phyloP scores from a whole-genome alignment of 2,329 filamentous ascomycete genomes.

The Cladosporium colombiae region DNA sequence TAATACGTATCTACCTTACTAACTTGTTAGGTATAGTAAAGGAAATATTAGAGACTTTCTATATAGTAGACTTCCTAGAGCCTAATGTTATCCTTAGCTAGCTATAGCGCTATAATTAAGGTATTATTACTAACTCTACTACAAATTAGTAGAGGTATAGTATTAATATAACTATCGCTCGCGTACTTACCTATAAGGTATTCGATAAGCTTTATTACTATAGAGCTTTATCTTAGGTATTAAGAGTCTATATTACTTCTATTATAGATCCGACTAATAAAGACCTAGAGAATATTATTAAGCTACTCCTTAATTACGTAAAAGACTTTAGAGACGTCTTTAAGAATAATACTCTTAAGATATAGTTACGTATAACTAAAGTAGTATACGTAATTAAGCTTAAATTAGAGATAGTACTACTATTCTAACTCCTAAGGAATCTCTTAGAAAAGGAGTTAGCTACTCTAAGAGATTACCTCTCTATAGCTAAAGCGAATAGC shows the following conservation, averaged over 20 bases:
- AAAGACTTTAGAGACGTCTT: not conserved
- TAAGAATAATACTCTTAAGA: not conserved
- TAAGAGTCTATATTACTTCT: not conserved
- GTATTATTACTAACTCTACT: not conserved
- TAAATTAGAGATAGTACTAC: not conserved
- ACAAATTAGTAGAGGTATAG: not conserved
- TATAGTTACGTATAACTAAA: too few species aligned
- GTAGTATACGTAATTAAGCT: not conserved
- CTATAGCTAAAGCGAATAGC: not conserved
- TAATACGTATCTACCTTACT: too few species aligned
- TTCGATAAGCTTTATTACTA: not conserved
- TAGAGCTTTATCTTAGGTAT: not conserved
- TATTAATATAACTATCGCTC: not conserved
- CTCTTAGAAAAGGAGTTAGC: not conserved
- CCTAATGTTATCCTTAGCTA: too few species aligned
- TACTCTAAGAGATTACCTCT: not conserved
- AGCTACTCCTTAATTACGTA: too few species aligned
- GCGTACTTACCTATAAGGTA: not conserved
- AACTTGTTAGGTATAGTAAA: too few species aligned
- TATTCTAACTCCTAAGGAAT: not conserved
- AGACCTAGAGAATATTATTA: too few species aligned
- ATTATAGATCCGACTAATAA: not conserved
- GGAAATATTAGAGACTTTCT: too few species aligned
- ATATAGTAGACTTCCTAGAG: too few species aligned
- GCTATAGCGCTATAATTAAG: too few species aligned